A percentile compares a stretch with the other conserved stretches of the same genome.
Evolutionary conservation across 176 grass and related monocot species (phyloP).

Genomic region (Oropetium thomaeum): DNA sequence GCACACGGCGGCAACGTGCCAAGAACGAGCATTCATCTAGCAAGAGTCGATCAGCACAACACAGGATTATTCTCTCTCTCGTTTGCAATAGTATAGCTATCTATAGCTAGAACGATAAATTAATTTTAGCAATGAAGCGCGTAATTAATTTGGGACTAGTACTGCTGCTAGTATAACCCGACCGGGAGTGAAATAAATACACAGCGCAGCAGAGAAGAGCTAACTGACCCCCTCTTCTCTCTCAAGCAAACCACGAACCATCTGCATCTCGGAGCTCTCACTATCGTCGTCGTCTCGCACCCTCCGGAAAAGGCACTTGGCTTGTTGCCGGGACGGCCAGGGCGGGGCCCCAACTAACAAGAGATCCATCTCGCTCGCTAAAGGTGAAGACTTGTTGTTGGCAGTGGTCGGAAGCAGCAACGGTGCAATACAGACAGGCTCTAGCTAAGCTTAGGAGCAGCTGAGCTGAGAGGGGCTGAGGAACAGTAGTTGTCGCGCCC

Average conservation of each 20-base stretch:
- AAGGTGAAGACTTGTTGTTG: neutral
- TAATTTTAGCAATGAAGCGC: constrained; percentile 16
- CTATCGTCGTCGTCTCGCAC: neutral
- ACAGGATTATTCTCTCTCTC: too few species aligned
- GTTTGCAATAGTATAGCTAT: too few species aligned
- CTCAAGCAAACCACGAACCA: neutral
- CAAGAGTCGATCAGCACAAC: too few species aligned
- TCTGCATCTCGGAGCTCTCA: neutral
- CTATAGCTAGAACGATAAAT: too few species aligned
- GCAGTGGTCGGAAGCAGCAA: neutral
- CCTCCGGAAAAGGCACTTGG: neutral
- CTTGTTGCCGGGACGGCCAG: neutral
- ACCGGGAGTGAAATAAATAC: constrained; percentile 25
- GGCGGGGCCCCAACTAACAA: neutral
- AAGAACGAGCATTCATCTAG: too few species aligned
- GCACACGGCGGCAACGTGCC: too few species aligned
- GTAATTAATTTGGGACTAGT: constrained; percentile 1
- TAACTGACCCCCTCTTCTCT: neutral
- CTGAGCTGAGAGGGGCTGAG: neutral
- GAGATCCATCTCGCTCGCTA: neutral
- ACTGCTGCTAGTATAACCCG: constrained; percentile 1
- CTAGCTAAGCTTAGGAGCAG: neutral
- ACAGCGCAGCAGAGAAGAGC: neutral
- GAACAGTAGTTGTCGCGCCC: neutral
- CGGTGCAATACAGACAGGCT: neutral